Base-by-base conservation (phyloP, 179 eudicot genomes). In the Corrigiola litoralis region DNA sequence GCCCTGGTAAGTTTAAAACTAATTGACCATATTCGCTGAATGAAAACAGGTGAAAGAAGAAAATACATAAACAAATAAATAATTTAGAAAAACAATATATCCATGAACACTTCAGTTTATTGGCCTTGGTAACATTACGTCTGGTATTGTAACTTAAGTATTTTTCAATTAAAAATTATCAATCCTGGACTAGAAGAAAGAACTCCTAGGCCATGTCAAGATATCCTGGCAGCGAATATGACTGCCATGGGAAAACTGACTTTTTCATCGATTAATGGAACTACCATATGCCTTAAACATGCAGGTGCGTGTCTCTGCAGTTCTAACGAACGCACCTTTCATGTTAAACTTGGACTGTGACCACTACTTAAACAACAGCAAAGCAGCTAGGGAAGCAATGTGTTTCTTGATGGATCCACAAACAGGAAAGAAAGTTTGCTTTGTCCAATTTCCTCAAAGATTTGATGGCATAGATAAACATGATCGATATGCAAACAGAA, bases 301-400 rank as follows among this genome's bases (percentile, higher is more conserved):
- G 67, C 85, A 90, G 97, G 87, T 90, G 60, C 88, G 97, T 17
- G 97, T 90, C 63, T 72, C 97, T 59, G 97, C 81, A 27, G 97
- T 90, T 51, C 86, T 90, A 38, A 90, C 97, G 9, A 90, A 90
- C 80, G 97, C 95, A 54, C 97, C 97, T 27, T 90, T 90, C 87
- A 90, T 90, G 95, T 79, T 90, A 66, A 90, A 90, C 82, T 84
- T 90, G 90, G 97, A 90, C 48, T 90, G 97, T 80, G 97, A 90
- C 67, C 97, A 90, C 70, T 90, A 90, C 65, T 14, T 90, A 56
- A 90, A 90, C 80, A 90, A 90, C 77, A 88, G 97, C 77, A 90
- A 90, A 80, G 97, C 97, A 36, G 92, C 63, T 2, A 70, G 97
- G 70, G 97, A 90, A 61, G 81, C 97, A 21, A 90, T 90, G 97